Evolutionary conservation across 2,329 filamentous ascomycete species (phyloP).

Genomic region (Pestalotiopsis sp.): DNA sequence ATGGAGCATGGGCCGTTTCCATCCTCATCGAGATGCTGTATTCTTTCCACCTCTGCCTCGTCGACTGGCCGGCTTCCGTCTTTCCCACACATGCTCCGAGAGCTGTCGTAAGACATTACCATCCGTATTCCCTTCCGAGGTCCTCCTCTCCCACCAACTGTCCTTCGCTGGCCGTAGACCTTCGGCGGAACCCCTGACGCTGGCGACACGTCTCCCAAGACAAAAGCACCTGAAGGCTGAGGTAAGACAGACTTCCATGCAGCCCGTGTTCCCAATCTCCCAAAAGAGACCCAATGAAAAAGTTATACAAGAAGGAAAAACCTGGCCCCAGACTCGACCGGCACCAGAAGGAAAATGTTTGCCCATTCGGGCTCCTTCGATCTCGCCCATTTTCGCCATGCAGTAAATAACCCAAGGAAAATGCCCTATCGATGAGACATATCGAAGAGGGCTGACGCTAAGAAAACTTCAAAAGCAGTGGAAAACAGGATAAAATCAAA

Average conservation of each 20-base stretch:
- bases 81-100: neutral
- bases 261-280: slow-evolving; percentile 12
- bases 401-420: slow-evolving; percentile 19
- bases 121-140: slow-evolving; percentile 24
- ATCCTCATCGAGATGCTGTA: neutral
- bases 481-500: slow-evolving; percentile 36
- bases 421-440: neutral
- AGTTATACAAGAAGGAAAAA: slow-evolving; percentile 31
- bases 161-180: slow-evolving; percentile 20
- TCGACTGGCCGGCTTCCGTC: slow-evolving; percentile 14
- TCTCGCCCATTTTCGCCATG: slow-evolving; percentile 32
- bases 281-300: slow-evolving; percentile 22
- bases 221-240: neutral
- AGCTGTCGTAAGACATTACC: slow-evolving; percentile 33
- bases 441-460: slow-evolving; percentile 16
- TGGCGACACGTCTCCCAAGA: slow-evolving; percentile 8
- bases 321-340: slow-evolving; percentile 19
- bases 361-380: neutral
- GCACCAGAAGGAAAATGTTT: slow-evolving; percentile 4
- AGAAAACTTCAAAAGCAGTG: slow-evolving; percentile 25
- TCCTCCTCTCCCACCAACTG: slow-evolving; percentile 20
- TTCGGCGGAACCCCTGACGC: slow-evolving; percentile 18
- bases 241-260: slow-evolving; percentile 12
- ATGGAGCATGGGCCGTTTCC: slow-evolving; percentile 6
- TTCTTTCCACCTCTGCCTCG: slow-evolving; percentile 21